Evolutionary conservation across 805 yeast species (phyloP).

Genomic region (Metahyphopichia silvanorum): DNA sequence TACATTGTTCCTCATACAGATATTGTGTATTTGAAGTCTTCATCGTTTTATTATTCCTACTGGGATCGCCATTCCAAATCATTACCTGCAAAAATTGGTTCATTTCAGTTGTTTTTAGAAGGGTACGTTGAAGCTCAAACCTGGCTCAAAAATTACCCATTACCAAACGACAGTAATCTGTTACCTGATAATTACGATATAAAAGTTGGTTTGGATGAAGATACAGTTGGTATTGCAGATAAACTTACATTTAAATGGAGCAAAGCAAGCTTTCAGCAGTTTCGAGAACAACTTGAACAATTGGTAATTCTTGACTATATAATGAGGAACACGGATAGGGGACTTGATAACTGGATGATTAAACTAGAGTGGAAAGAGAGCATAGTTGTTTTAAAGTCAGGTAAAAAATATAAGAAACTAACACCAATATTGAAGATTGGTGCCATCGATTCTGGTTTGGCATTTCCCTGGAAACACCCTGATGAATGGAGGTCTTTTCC

Average conservation of each 20-base stretch:
- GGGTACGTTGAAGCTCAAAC: conserved; percentile 61
- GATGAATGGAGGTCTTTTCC: conserved; percentile 81
- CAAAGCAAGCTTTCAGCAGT: conserved; percentile 42
- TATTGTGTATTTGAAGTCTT: conserved; percentile 47
- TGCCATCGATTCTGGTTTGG: conserved; percentile 72
- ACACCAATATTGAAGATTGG: conserved; percentile 51
- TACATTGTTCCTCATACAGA: conserved; percentile 67
- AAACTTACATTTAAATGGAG: conserved; percentile 50
- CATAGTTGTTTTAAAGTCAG: conserved; percentile 7
- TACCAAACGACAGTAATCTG: conserved; percentile 36
- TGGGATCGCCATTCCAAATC: conserved; percentile 38
- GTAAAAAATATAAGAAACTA: conserved; percentile 6
- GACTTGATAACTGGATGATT: conserved; percentile 78
- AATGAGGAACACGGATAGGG: conserved; percentile 73
- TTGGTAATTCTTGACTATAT: conserved; percentile 68
- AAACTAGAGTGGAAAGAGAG: conserved; percentile 41
- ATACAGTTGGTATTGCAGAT: not conserved
- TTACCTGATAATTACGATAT: conserved; percentile 20
- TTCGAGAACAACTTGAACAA: conserved; percentile 63
- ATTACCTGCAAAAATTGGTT: conserved; percentile 54
- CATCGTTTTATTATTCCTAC: conserved; percentile 49
- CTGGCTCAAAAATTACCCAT: conserved; percentile 53
- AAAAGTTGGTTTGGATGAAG: conserved; percentile 8
- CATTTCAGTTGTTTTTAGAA: conserved; percentile 59
- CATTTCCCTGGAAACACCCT: conserved; percentile 82